phyloP scores from a whole-genome alignment of 1,284 basidiomycete genomes.

The Puccinia coronata region DNA sequence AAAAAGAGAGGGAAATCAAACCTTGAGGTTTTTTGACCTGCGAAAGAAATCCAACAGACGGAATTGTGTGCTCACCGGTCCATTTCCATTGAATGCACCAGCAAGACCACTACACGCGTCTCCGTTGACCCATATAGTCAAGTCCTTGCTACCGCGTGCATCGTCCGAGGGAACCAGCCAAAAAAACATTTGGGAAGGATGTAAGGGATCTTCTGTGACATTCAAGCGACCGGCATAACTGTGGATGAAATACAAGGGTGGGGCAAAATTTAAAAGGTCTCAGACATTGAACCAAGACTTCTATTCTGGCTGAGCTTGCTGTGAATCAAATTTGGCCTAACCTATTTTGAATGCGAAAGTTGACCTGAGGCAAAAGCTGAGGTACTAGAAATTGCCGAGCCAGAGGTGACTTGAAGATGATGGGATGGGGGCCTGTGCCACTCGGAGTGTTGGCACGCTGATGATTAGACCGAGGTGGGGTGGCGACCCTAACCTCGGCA shows the following conservation, averaged over 20 bases:
- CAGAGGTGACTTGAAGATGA: conserved; percentile 10
- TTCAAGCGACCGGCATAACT: conserved; percentile 71
- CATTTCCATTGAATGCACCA: conserved; percentile 77
- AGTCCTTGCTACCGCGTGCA: conserved; percentile 69
- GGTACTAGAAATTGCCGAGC: conserved; percentile 2
- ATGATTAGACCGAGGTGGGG: background rate
- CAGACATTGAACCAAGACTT: background rate
- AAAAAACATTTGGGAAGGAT: conserved; percentile 76
- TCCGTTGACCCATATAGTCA: conserved; percentile 60
- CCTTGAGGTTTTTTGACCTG: background rate
- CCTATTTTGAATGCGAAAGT: background rate
- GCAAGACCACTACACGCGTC: conserved; percentile 74
- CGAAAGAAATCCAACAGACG: background rate
- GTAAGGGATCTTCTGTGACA: conserved; percentile 66
- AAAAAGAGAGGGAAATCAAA: background rate
- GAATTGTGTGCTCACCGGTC: conserved; percentile 64
- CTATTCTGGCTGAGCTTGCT: too few species aligned
- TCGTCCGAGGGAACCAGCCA: conserved; percentile 82
- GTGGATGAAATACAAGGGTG: background rate
- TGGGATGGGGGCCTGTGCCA: background rate
- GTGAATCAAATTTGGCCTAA: background rate
- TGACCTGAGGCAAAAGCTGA: background rate
- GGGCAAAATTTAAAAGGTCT: background rate
- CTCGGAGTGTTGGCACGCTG: background rate
- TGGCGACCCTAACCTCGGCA: background rate